Conservation (phyloP, 2,329 filamentous ascomycete genomes). For the Plenodomus biglobosus region DNA sequence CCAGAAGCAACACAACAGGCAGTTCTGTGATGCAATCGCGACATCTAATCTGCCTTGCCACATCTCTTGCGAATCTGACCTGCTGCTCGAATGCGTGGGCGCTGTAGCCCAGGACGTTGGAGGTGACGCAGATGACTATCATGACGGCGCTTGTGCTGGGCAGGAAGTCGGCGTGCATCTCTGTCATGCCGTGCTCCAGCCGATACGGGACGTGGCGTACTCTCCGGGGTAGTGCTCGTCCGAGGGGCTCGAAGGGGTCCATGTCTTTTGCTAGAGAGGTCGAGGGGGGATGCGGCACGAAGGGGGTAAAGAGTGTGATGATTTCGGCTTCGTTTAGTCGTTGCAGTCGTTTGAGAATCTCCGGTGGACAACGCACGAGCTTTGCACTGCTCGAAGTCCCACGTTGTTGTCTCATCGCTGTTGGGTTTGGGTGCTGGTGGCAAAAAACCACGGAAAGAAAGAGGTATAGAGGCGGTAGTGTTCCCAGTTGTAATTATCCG, state of each 20-base stretch:
- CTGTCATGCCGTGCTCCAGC: conserved; percentile 63
- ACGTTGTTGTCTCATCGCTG: background rate
- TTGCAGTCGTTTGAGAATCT: conserved; percentile 30
- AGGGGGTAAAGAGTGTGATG: conserved; percentile 53
- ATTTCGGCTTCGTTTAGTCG: conserved; percentile 43
- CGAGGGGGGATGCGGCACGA: conserved; percentile 53
- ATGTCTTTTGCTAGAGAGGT: conserved; percentile 45
- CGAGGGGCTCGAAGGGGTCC: conserved; percentile 74
- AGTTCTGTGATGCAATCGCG: conserved; percentile 17
- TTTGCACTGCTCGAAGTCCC: conserved; percentile 20
- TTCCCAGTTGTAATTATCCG: no score
- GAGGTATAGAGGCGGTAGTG: no score
- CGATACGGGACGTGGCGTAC: conserved; percentile 74
- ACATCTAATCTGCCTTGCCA: conserved; percentile 19
- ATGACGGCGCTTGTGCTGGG: conserved; percentile 61
- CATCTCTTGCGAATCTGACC: conserved; percentile 30
- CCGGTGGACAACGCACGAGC: conserved; percentile 30
- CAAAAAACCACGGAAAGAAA: no score
- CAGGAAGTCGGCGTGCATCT: conserved; percentile 64
- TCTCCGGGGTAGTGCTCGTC: conserved; percentile 61
- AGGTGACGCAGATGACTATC: conserved; percentile 53
- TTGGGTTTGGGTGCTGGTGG: conserved; percentile 4
- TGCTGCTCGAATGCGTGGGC: conserved; percentile 34
- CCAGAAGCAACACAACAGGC: conserved; percentile 32
- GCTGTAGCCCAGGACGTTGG: conserved; percentile 28